Base-by-base conservation (phyloP, 192 early-diverging fungal species). In the Linnemannia zychae region DNA sequence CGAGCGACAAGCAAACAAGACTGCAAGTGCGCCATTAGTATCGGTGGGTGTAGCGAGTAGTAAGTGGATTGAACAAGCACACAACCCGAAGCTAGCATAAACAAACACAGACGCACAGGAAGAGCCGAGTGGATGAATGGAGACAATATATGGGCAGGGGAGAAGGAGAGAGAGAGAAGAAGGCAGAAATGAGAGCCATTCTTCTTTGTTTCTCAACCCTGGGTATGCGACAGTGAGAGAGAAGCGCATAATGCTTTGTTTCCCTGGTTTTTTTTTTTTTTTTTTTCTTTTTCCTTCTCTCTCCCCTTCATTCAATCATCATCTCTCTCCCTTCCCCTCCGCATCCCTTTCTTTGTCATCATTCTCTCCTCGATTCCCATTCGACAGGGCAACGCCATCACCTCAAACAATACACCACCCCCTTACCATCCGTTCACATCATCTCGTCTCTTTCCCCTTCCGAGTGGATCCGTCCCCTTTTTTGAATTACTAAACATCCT, bases 271-370 rank as follows among this genome's bases (percentile, higher is more conserved):
- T 34, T 28, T 11, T 16, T 65, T 31, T 71, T 65, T 37, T 48
- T 9, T 49, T 40, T 18, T 18, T 28, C 28, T 22, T 18, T 49
- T 13, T 36, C 57, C 33, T 34, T 47, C 38, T 28, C 20, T 36
- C 34, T 47, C 28, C 22, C 28, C 34, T 7, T 50, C 34, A 17
- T 44, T 52, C 3, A 63, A 31, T 44, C 67, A 22, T 37, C 48
- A 11, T 53, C 52, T 16, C 48, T 12, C 1, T n/a, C 52, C 44
- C 37, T 36, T 22, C 71, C 57, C 60, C 28, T 74, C 12, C 65
- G 53, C 49, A 38, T 67, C 60, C 72, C 28, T 31, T 28, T 71
- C 76, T 65, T 70, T 11, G 9, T 48, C 49, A 50, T 4, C 49
- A 50, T 18, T 50, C 49, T 15, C 16, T n/a, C n/a, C n/a, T n/a